Evolutionary conservation across 495 filamentous ascomycete genomes (phyloP).

Genomic region (Hypoxylon lienhwacheense): DNA sequence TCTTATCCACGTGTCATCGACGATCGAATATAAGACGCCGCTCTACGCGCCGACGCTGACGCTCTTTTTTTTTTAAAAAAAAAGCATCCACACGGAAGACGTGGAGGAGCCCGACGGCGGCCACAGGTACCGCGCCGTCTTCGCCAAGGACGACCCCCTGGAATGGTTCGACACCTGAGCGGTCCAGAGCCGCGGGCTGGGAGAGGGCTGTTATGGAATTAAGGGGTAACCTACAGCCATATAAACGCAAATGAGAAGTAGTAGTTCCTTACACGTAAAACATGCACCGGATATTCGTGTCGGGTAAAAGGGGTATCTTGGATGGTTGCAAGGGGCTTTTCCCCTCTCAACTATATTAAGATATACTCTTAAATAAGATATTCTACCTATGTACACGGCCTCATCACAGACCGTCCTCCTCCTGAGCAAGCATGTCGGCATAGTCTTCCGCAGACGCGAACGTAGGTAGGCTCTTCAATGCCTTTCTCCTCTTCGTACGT

Average conservation of each 20-base stretch:
- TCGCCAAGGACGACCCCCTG: conserved; percentile 53
- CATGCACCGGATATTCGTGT: neutral
- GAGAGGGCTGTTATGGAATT: neutral
- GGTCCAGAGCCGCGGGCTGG: neutral
- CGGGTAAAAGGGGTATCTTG: conserved; percentile 25
- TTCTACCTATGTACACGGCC: no score
- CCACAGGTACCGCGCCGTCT: conserved; percentile 54
- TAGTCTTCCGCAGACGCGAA: conserved; percentile 96
- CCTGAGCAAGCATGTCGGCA: conserved; percentile 73
- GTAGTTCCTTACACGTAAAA: conserved; percentile 1
- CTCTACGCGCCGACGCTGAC: no score
- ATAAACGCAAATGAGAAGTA: neutral
- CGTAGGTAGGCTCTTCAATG: conserved; percentile 83
- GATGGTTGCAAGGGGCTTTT: conserved; percentile 12
- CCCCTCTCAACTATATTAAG: no score
- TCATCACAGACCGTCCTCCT: conserved; percentile 36
- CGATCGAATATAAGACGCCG: no score
- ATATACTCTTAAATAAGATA: no score
- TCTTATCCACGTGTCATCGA: no score
- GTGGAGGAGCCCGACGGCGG: conserved; percentile 48
- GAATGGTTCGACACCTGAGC: conserved; percentile 60
- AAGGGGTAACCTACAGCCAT: no score
- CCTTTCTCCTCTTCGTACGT: conserved; percentile 69
- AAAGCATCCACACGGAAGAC: conserved; percentile 57
- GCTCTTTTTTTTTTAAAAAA: no score